These are phyloP conservation scores for Penicillium sp. DNA, from an alignment of 2,329 filamentous ascomycete species.

Conservation along the genomic window DNA sequence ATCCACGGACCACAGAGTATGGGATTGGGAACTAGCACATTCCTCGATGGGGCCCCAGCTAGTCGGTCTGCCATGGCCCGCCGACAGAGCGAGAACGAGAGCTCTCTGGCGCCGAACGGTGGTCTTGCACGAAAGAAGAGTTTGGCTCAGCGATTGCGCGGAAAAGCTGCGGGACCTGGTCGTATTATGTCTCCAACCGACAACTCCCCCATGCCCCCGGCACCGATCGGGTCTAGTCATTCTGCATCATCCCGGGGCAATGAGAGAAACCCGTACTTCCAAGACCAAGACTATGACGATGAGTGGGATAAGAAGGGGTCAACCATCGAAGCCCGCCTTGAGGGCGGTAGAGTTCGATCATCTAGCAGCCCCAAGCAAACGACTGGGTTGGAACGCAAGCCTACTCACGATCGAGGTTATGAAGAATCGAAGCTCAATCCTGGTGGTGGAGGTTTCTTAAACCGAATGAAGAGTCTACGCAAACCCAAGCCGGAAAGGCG, in stretches of 20 bases:
- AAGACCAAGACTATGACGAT: constrained; percentile 73
- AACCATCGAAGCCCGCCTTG: constrained; percentile 49
- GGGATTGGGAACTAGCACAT: constrained; percentile 90
- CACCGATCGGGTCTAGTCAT: constrained; percentile 32
- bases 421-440: constrained; percentile 45
- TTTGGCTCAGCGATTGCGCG: constrained; percentile 83
- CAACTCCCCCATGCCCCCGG: constrained; percentile 19
- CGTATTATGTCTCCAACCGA: constrained; percentile 59
- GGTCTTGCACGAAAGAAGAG: constrained; percentile 90
- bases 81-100: constrained; percentile 66
- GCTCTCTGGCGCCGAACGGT: constrained; percentile 45
- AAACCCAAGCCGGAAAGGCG: constrained; percentile 47
- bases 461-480: constrained; percentile 77
- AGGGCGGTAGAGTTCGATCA: constrained; percentile 42
- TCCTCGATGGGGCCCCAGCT: constrained; percentile 89
- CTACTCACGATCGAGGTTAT: constrained; percentile 56
- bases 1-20: constrained; percentile 81
- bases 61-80: constrained; percentile 75
- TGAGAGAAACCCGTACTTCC: constrained; percentile 76
- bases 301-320: constrained; percentile 65
- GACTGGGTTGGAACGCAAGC: constrained; percentile 59
- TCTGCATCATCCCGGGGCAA: constrained; percentile 38
- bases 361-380: constrained; percentile 61
- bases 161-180: constrained; percentile 59
- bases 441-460: constrained; percentile 63